Percentiles rank a stretch among this genome's conserved stretches.
Conservation (phyloP, 768 basidiomycete species). For the Termitomyces sp. region DNA sequence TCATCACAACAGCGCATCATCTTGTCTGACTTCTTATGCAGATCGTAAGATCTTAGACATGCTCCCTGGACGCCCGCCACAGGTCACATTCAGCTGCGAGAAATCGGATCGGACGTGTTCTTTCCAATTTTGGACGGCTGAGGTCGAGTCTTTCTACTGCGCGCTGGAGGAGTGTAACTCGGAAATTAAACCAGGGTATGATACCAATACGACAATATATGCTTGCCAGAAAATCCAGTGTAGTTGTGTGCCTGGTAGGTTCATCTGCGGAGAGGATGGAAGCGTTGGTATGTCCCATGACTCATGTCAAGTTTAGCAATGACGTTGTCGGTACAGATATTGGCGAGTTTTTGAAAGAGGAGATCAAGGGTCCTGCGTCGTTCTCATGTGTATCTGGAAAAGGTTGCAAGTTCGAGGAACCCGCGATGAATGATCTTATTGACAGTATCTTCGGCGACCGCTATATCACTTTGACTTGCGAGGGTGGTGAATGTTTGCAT, state of each 20-base stretch:
- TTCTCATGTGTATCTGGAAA: conserved; percentile 72
- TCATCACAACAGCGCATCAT: neutral
- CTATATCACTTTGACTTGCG: conserved; percentile 82
- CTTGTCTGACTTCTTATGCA: conserved; percentile 21
- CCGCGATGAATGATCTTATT: conserved; percentile 95
- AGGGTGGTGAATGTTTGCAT: conserved; percentile 91
- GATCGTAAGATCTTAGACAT: conserved; percentile 96
- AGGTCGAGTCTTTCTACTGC: conserved; percentile 96
- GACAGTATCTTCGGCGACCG: conserved; percentile 89
- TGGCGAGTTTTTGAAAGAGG: conserved; percentile 83
- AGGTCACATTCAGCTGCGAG: conserved; percentile 95
- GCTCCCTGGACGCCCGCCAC: conserved; percentile 80
- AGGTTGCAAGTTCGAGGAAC: conserved; percentile 90
- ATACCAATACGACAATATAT: conserved; percentile 71
- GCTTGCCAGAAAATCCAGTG: conserved; percentile 82
- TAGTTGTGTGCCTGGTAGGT: conserved; percentile 87
- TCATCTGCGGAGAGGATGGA: conserved; percentile 94
- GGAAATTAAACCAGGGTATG: conserved; percentile 40
- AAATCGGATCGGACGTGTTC: conserved; percentile 57
- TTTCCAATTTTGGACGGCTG: conserved; percentile 98
- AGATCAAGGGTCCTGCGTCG: conserved; percentile 84
- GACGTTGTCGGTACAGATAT: conserved; percentile 59
- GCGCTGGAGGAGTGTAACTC: conserved; percentile 67
- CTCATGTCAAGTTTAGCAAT: neutral
- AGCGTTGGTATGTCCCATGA: conserved; percentile 67